These are phyloP conservation scores for Aspergillus versicolor DNA, from an alignment of 2,329 filamentous ascomycete genomes.

Conservation along the genomic window DNA sequence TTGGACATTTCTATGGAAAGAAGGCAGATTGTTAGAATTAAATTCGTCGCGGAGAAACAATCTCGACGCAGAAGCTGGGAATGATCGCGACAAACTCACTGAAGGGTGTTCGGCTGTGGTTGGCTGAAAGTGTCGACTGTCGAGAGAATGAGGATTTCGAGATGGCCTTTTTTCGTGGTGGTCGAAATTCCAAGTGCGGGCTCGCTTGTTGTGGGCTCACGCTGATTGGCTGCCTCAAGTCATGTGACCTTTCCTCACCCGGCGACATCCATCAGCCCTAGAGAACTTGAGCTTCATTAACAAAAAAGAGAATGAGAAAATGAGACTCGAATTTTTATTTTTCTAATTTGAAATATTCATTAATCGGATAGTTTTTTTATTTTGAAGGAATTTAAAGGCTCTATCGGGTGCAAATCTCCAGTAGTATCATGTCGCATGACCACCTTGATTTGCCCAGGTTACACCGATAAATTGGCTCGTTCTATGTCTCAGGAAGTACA, in stretches of 20 bases:
- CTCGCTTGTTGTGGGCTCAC: constrained; percentile 31
- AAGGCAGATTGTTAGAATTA: constrained; percentile 13
- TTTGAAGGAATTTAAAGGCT: background rate
- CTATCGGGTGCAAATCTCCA: background rate
- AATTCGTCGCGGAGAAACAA: background rate
- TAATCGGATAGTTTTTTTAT: background rate
- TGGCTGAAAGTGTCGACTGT: constrained; percentile 38
- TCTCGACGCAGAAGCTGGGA: background rate
- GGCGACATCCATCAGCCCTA: background rate
- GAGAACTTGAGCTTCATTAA: too few species aligned
- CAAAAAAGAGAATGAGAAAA: too few species aligned
- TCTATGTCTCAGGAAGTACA: background rate
- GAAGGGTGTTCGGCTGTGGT: constrained; percentile 38
- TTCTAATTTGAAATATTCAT: background rate
- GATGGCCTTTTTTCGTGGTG: constrained; percentile 27
- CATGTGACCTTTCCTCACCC: constrained; percentile 7
- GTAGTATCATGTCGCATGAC: background rate
- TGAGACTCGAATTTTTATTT: too few species aligned
- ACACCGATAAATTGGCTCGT: background rate
- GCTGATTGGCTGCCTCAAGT: constrained; percentile 26
- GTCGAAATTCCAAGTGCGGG: constrained; percentile 35
- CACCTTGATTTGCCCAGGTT: background rate
- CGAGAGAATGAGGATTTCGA: constrained; percentile 26
- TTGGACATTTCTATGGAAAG: constrained; percentile 62
- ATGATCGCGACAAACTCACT: constrained; percentile 29